Evolutionary conservation across 108 stramenopile species (phyloP).

Genomic region (Cyclotella kingstonii): DNA sequence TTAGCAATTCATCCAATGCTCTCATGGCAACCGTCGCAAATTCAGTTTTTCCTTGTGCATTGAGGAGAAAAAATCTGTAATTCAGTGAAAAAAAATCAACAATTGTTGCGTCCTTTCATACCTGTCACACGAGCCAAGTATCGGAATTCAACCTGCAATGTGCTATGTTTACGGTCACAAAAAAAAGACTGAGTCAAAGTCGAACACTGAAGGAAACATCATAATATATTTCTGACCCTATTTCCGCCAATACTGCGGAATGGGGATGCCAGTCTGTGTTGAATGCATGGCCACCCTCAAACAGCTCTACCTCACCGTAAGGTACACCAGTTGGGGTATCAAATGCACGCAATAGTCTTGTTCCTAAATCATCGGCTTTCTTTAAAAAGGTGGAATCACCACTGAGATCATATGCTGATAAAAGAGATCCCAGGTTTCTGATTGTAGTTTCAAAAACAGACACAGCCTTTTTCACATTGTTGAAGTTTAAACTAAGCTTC

Average conservation of each 20-base stretch:
- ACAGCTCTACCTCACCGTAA: conserved; percentile 19
- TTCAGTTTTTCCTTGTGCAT: conserved; percentile 33
- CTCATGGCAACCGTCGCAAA: conserved; percentile 38
- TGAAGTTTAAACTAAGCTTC: conserved; percentile 27
- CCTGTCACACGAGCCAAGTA: conserved; percentile 30
- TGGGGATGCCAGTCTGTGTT: conserved; percentile 41
- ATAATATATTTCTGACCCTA: too few species aligned
- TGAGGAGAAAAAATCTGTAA: too few species aligned
- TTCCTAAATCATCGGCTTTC: conserved; percentile 34
- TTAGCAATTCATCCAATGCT: conserved; percentile 38
- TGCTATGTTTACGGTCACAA: neutral
- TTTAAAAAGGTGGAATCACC: conserved; percentile 29
- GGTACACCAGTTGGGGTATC: conserved; percentile 34
- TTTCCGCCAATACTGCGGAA: conserved; percentile 19
- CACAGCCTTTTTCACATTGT: conserved; percentile 38
- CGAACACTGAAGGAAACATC: too few species aligned
- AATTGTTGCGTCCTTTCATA: too few species aligned
- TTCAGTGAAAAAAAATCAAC: too few species aligned
- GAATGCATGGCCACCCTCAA: conserved; percentile 14
- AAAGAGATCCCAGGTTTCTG: conserved; percentile 54
- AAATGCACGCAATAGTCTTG: conserved; percentile 21
- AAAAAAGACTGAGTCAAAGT: neutral
- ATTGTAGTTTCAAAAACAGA: conserved; percentile 82
- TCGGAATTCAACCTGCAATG: conserved; percentile 39
- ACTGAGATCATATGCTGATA: conserved; percentile 73